Percentiles rank a stretch among this genome's conserved stretches.
phyloP scores from a whole-genome alignment of 2,329 filamentous ascomycete species.

The Fusarium irregulare region DNA sequence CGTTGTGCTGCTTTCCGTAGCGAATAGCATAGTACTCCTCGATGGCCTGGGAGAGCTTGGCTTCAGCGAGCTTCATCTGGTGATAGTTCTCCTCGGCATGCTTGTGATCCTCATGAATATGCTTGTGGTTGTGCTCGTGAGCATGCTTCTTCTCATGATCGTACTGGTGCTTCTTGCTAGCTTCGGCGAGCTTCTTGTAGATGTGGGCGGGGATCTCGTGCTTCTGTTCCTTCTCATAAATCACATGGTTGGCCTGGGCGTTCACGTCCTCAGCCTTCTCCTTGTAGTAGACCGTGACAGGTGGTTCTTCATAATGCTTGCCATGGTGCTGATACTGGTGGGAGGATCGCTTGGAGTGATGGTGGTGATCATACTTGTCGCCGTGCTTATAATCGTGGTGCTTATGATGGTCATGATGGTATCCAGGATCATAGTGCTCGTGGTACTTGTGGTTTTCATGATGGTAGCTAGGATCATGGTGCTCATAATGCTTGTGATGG shows the following conservation, averaged over 20 bases:
- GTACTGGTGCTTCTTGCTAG: neutral
- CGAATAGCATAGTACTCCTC: constrained; percentile 1
- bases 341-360: constrained; percentile 16
- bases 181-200: constrained; percentile 3
- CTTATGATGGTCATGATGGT: constrained; percentile 6
- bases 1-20: constrained; percentile 1
- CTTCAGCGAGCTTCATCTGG: neutral
- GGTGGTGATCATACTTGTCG: constrained; percentile 7
- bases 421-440: neutral
- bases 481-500: neutral
- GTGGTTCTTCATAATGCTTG: neutral
- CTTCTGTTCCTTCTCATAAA: constrained; percentile 16
- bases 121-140: neutral
- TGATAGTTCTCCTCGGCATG: neutral
- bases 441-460: neutral
- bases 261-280: constrained; percentile 8
- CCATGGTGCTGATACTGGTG: neutral
- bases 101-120: neutral
- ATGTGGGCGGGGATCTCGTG: neutral
- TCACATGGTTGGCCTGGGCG: neutral
- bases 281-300: constrained; percentile 7
- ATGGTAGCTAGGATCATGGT: neutral
- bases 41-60: constrained; percentile 7
- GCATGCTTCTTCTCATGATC: constrained; percentile 1
- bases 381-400: constrained; percentile 13